Percentiles rank a stretch among this genome's conserved stretches.
These are phyloP conservation scores for Scopulariopsis brevicaulis DNA, from an alignment of 2,329 filamentous ascomycete species.

Conservation along the genomic window DNA sequence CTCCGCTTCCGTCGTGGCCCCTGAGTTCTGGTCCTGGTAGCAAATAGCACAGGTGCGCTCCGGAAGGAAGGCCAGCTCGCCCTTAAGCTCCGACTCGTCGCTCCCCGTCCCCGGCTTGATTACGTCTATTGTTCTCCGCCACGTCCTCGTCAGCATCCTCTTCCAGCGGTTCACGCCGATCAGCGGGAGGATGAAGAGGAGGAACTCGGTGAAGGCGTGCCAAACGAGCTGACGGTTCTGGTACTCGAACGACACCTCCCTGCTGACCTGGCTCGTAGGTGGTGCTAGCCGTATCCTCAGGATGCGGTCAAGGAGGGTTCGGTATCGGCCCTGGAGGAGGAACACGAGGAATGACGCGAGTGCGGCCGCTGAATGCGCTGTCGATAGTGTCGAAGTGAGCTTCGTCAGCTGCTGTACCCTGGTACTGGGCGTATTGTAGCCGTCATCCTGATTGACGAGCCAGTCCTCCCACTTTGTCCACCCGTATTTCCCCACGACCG, in stretches of 20 bases:
- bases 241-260: constrained; percentile 95
- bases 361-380: constrained; percentile 68
- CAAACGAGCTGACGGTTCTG: constrained; percentile 95
- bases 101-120: constrained; percentile 31
- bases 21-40: constrained; percentile 82
- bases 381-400: constrained; percentile 58
- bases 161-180: constrained; percentile 91
- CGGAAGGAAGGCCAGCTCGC: constrained; percentile 76
- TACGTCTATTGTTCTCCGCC: constrained; percentile 66
- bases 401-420: constrained; percentile 47
- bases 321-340: constrained; percentile 79
- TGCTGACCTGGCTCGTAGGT: constrained; percentile 71
- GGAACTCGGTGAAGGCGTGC: constrained; percentile 98
- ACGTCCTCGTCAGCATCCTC: constrained; percentile 76
- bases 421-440: constrained; percentile 51
- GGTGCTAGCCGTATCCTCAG: constrained; percentile 77
- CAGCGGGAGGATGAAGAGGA: constrained; percentile 95
- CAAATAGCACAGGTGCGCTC: constrained; percentile 95
- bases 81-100: constrained; percentile 42
- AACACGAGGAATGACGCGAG: constrained; percentile 85
- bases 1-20: constrained; percentile 60
- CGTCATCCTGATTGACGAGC: constrained; percentile 65
- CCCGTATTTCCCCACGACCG: constrained; percentile 76
- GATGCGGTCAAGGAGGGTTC: constrained; percentile 78
- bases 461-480: constrained; percentile 91